A percentile compares a stretch with the other conserved stretches of the same genome.
Evolutionary conservation across 2,329 filamentous ascomycete species (phyloP).

Genomic region (Pseudocercospora cruenta): DNA sequence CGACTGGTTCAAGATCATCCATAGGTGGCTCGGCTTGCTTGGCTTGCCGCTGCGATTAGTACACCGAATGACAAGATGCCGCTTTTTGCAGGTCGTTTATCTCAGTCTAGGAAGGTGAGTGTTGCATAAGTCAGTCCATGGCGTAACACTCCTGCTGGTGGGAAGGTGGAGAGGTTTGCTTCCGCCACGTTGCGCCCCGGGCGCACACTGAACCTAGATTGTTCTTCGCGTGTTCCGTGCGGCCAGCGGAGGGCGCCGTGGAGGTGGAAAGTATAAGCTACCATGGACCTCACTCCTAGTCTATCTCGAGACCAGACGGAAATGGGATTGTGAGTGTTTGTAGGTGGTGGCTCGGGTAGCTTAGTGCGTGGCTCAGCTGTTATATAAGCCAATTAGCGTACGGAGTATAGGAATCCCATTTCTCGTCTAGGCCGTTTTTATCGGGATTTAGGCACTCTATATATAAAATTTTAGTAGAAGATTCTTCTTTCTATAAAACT

Average conservation of each 20-base stretch:
- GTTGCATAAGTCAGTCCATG: conserved; percentile 3
- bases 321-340: too few relatives aligned
- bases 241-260: not conserved
- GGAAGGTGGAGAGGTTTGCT: not conserved
- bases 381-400: too few relatives aligned
- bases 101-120: not conserved
- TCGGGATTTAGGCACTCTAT: too few relatives aligned
- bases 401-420: too few relatives aligned
- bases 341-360: too few relatives aligned
- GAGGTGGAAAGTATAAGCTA: not conserved
- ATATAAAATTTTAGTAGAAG: too few relatives aligned
- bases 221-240: not conserved
- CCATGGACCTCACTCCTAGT: not conserved
- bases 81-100: not conserved
- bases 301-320: too few relatives aligned
- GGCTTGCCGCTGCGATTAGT: not conserved
- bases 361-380: too few relatives aligned
- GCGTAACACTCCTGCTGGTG: conserved; percentile 2
- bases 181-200: not conserved
- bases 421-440: too few relatives aligned
- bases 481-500: too few relatives aligned
- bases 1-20: not conserved
- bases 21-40: not conserved
- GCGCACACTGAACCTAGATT: not conserved
- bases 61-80: conserved; percentile 3